Evolutionary conservation across 1,284 basidiomycete species (phyloP), one percentile per base, ranked within the genome.

Genomic region (Testicularia cyperi): DNA sequence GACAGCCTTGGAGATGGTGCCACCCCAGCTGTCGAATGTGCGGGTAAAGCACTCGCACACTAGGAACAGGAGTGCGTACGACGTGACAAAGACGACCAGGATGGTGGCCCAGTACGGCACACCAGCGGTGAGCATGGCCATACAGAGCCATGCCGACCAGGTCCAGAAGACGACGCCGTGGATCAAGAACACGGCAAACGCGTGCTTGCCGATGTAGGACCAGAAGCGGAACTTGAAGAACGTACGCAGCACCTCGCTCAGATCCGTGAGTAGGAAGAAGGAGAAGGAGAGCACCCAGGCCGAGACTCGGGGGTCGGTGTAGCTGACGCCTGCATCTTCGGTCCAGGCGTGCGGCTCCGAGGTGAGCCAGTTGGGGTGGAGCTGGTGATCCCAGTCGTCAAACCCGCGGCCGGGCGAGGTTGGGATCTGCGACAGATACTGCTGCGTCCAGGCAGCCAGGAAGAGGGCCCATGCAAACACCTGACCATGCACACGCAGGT

Each of bases 111-210:
- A 71, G 53, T 71, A 71, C 2, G 67, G 65, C 13, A 38, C 53
- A 24, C 55, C 60, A 1, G 34, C 48, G 2, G 49, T 41, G 12
- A 69, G 55, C 51, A 71, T 26, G 13, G 40, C 47, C 13, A 71
- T 28, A 30, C 54, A 63, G 33, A 68, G 34, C 67, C 67, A 69
- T 2, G 66, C 65, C 4, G 64, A 55, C 67, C 67, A 70, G 0
- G 60, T 57, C 69, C 69, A 71, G 39, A 55, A 71, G 9, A 70
- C 33, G 9, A 71, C 61, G 37, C 69, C 69, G 58, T 64, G 69
- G 49, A 58, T 62, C 42, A 71, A 39, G 46, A 65, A 71, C 29
- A 65, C 51, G 15, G 61, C 62, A 30, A 71, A 68, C 4, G 69
- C 61, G 35, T 70, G 51, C 23, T 30, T 43, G 13, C 69, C 69